Conservation (phyloP, 768 basidiomycete genomes). For the Tulasnella sp. region DNA sequence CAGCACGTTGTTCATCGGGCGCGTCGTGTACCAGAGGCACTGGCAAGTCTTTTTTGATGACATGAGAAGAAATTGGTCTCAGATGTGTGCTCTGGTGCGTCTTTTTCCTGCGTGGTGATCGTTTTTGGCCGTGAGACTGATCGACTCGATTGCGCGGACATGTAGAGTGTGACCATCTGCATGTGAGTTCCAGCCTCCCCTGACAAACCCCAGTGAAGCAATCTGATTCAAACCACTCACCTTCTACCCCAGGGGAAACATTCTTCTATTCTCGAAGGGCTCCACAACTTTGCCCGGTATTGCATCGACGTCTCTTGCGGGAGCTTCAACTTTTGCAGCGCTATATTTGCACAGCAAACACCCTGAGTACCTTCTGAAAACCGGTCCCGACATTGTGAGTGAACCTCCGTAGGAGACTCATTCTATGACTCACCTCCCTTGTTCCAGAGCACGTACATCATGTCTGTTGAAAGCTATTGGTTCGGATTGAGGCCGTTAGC, state of each 20-base stretch:
- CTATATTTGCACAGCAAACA: neutral
- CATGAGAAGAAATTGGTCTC: neutral
- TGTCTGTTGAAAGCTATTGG: neutral
- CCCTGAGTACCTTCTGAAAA: neutral
- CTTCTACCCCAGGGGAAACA: neutral
- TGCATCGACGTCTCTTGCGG: neutral
- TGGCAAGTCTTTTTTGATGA: constrained; percentile 2
- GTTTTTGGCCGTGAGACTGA: too few relatives aligned
- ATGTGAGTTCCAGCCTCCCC: too few relatives aligned
- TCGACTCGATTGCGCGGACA: too few relatives aligned
- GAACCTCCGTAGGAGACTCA: neutral
- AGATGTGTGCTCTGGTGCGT: too few relatives aligned
- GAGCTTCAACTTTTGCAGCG: neutral
- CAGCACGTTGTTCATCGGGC: neutral
- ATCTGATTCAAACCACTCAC: too few relatives aligned
- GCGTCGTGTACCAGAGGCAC: neutral
- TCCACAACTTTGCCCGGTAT: neutral
- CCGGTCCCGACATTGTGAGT: neutral
- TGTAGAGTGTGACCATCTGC: neutral
- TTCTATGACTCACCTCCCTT: neutral
- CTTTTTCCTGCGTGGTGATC: too few relatives aligned
- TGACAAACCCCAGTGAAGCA: neutral
- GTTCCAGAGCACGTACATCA: neutral
- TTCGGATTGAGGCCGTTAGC: neutral
- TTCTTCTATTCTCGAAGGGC: neutral